Base-by-base conservation (phyloP, 345 rosid genomes). In the Microthlaspi erraticum region DNA sequence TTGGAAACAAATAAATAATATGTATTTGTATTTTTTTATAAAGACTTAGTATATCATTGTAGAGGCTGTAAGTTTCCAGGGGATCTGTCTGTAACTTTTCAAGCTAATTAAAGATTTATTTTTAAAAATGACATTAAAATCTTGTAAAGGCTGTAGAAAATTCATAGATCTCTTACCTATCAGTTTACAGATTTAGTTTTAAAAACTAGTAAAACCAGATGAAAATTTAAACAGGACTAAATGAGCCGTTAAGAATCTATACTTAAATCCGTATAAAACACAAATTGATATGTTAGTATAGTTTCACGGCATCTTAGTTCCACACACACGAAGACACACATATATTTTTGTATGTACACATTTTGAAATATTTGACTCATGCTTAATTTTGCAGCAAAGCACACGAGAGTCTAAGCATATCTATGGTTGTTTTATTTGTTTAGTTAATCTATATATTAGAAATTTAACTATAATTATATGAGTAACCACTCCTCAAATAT, bases 401-500 rank as follows among this genome's bases (percentile, higher is more conserved):
- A 39, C 49, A 23, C 39, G 48, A 20, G 63, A 6, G 20, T 12
- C 19, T 18, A 59, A 13, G 34, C 34, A 41, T 41, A 59, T 23
- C 26, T 23, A 23, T 23, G 7, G 7, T 39, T 58, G 64, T 36
- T 37, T 19, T 17, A 57, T 34, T 19, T 52, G 37, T 52, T 52
- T 2, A 5, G 6, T 18, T 29, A 52, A 29, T 29, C 9, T 52
- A 13, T 51, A 29, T 10, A 52, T 52, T 29, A 12, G 18, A 26
- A 18, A 29, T 12, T 26, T 6, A 51, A 10, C 36, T 23, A 23
- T 23, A 23, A 29, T 52, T 29, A 52, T 52, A 31, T 50, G 1
- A n/a, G 45, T 12, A 52, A 14, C 8, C 2, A 23, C 59, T 64
- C 57, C 57, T 56, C 66, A 55, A 73, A 73, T 66, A 36, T 66